A percentile compares a stretch with the other conserved stretches of the same genome.
Conservation (phyloP, 1,139 yeast genomes). For the Scheffersomyces segobiensis region DNA sequence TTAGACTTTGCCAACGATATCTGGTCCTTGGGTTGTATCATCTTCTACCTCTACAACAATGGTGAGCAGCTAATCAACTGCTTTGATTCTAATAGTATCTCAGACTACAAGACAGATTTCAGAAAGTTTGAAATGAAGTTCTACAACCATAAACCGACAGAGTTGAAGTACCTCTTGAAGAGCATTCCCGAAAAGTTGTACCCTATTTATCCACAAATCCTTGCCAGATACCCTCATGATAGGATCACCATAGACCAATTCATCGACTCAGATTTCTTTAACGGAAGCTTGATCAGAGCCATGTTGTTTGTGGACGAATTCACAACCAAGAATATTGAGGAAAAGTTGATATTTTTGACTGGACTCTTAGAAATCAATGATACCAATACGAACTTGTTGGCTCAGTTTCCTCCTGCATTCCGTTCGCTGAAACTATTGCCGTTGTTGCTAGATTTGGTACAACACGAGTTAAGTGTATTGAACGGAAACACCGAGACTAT, state of each 20-base stretch:
- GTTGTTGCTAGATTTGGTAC: slow-evolving; percentile 51
- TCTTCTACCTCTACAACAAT: slow-evolving; percentile 61
- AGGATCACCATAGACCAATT: slow-evolving; percentile 52
- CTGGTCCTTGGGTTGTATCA: slow-evolving; percentile 77
- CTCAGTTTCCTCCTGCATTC: slow-evolving; percentile 70
- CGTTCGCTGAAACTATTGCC: slow-evolving; percentile 77
- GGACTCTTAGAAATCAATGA: slow-evolving; percentile 48
- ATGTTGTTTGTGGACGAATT: slow-evolving; percentile 83
- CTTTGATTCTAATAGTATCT: slow-evolving; percentile 45
- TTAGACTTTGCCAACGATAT: slow-evolving; percentile 73
- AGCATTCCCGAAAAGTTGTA: slow-evolving; percentile 37
- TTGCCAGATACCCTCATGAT: slow-evolving; percentile 46
- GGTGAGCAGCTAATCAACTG: slow-evolving; percentile 51
- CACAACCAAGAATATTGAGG: slow-evolving; percentile 69
- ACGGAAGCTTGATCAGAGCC: slow-evolving; percentile 81
- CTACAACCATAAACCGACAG: slow-evolving; percentile 44
- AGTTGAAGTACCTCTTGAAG: slow-evolving; percentile 50
- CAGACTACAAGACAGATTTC: slow-evolving; percentile 51
- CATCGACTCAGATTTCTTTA: slow-evolving; percentile 58
- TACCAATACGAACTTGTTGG: slow-evolving; percentile 36
- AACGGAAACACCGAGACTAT: slow-evolving; percentile 5
- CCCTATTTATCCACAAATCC: slow-evolving; percentile 32
- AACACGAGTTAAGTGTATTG: slow-evolving; percentile 32
- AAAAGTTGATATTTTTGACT: slow-evolving; percentile 66
- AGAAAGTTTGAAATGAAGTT: slow-evolving; percentile 40